Percentiles rank a stretch among this genome's conserved stretches.
Evolutionary conservation across 306 rosid species (phyloP).

Genomic region (Cercis canadensis): DNA sequence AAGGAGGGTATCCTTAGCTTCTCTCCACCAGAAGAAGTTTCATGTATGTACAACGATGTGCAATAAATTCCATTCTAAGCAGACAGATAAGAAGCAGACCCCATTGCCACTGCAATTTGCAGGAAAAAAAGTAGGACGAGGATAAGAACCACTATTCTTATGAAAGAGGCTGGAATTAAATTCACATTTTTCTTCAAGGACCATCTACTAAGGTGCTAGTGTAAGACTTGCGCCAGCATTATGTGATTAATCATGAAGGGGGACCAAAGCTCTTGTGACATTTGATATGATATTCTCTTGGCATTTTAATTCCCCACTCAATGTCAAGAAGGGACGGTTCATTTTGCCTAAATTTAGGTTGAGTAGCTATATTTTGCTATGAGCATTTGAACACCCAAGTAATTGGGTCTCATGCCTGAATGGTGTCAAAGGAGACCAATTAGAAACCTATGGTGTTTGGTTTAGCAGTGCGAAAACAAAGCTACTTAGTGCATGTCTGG

Average conservation of each 20-base stretch:
- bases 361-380: too few relatives aligned
- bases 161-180: constrained; percentile 36
- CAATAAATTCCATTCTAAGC: constrained; percentile 32
- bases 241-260: constrained; percentile 21
- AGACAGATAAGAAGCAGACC: constrained; percentile 43
- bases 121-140: constrained; percentile 41
- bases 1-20: constrained; percentile 23
- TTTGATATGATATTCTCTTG: constrained; percentile 2
- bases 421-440: too few relatives aligned
- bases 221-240: constrained; percentile 33
- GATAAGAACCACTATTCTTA: constrained; percentile 30
- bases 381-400: too few relatives aligned
- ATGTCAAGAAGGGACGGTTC: not conserved
- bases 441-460: too few relatives aligned
- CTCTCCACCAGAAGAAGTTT: constrained; percentile 36
- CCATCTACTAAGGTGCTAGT: constrained; percentile 30
- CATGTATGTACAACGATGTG: constrained; percentile 44
- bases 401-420: too few relatives aligned
- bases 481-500: too few relatives aligned
- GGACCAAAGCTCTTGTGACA: not conserved
- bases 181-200: constrained; percentile 37
- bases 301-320: not conserved
- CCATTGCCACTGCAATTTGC: constrained; percentile 36
- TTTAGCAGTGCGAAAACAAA: too few relatives aligned
- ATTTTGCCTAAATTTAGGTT: too few relatives aligned